Conservation (phyloP, 257 asterid species). For the Cynanchum wilfordii region DNA sequence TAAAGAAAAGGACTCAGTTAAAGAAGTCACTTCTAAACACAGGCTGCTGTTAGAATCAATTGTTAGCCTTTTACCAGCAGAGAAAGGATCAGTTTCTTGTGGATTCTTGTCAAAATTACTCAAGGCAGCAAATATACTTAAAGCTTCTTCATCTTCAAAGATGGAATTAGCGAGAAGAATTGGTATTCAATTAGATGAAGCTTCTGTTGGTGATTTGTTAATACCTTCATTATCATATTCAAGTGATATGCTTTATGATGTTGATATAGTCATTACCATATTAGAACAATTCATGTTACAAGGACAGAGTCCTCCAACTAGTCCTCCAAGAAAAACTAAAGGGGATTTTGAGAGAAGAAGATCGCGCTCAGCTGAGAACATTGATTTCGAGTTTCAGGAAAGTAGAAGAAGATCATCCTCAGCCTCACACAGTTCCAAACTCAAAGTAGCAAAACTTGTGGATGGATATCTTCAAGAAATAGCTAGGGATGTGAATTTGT, state of each 20-base stretch:
- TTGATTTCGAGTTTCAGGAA: constrained; percentile 65
- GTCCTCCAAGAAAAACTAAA: constrained; percentile 50
- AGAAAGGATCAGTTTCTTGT: constrained; percentile 67
- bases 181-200: constrained; percentile 75
- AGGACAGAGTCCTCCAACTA: constrained; percentile 75
- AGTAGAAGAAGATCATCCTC: constrained; percentile 82
- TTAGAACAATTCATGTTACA: constrained; percentile 66
- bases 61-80: constrained; percentile 69
- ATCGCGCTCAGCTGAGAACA: constrained; percentile 73
- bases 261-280: constrained; percentile 55
- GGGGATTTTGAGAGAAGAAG: constrained; percentile 56
- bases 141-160: constrained; percentile 64
- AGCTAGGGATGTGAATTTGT: constrained; percentile 49
- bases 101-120: constrained; percentile 67
- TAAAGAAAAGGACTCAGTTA: constrained; percentile 20
- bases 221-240: constrained; percentile 47
- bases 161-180: constrained; percentile 55
- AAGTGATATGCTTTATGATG: constrained; percentile 39
- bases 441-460: constrained; percentile 75
- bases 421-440: constrained; percentile 68
- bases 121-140: constrained; percentile 66
- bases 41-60: constrained; percentile 73
- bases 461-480: constrained; percentile 69
- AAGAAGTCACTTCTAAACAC: constrained; percentile 40
- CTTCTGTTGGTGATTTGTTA: constrained; percentile 56